Base-by-base conservation (phyloP, 1,284 basidiomycete species). In the Papiliotrema terrestris region DNA sequence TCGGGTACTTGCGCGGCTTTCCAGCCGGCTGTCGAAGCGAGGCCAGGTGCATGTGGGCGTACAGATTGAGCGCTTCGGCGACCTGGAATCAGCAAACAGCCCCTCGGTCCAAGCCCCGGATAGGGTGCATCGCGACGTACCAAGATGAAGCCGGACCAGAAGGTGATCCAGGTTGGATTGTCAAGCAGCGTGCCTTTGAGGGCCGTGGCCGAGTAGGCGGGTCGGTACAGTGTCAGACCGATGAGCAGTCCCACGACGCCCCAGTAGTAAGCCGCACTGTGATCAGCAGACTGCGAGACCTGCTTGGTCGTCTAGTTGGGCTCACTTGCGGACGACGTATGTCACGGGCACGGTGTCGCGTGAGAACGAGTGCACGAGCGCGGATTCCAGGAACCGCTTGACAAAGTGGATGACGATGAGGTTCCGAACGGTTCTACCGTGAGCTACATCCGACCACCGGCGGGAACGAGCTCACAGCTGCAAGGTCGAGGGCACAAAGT, bases 341-440 rank as follows among this genome's bases (percentile, higher is more conserved):
- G 77, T 75, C 55, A 89, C 78, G 1, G 95, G 96, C 87, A 98
- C 96, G 0, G 95, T 97, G 2, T 85, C 88, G 75, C 93, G 86
- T 35, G 92, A 96, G 82, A 98, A 98, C 19, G 90, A 86, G 74
- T 97, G 94, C 1, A 96, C 84, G 69, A 95, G 97, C 11, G 95
- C 64, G 1, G 96, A 95, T 78, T 99, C 95, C 22, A 92, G 75
- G 73, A 97, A 92, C 45, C 95, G 87, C 79, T 99, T 98, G 58
- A 85, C 63, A 74, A 94, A 98, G 75, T 98, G 95, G 15, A 87
- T 69, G 69, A 97, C 80, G 36, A 92, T 84, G 61, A 97, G 83
- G 5, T 78, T 82, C 61, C 88, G 89, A 1, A 88, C 85, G 55
- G 87, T 84, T 64, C 91, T 96, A 51, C 23, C 20, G 43, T 47